Conservation (phyloP, 2,329 filamentous ascomycete species). For the Alternaria viburni region DNA sequence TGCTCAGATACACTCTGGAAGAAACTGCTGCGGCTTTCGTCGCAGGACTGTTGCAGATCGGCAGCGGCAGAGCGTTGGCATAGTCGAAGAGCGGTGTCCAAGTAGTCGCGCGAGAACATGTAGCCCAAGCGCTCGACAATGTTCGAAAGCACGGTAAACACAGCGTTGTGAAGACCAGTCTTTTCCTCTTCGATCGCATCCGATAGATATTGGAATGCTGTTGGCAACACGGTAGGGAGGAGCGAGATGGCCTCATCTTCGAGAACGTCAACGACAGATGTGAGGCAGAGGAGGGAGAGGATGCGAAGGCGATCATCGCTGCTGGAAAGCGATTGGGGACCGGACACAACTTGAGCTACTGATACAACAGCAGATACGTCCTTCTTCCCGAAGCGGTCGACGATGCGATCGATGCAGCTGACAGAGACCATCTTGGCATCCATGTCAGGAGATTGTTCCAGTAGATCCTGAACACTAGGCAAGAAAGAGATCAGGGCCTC, state of each 20-base stretch:
- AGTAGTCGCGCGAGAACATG: conserved; percentile 79
- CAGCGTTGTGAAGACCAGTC: conserved; percentile 76
- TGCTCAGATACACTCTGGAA: conserved; percentile 77
- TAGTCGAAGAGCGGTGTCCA: conserved; percentile 73
- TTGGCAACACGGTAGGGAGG: conserved; percentile 76
- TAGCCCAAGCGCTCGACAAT: conserved; percentile 85
- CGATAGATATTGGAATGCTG: conserved; percentile 73
- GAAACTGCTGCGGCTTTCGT: conserved; percentile 71
- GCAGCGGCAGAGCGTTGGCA: conserved; percentile 75
- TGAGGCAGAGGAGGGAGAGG: conserved; percentile 86
- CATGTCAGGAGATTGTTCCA: conserved; percentile 74
- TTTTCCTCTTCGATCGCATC: conserved; percentile 64
- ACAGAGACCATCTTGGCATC: conserved; percentile 85
- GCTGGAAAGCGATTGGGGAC: conserved; percentile 77
- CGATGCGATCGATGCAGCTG: conserved; percentile 88
- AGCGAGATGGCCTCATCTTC: conserved; percentile 85
- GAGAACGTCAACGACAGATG: conserved; percentile 87
- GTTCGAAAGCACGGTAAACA: conserved; percentile 78
- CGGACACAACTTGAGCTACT: conserved; percentile 78
- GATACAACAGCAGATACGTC: conserved; percentile 77
- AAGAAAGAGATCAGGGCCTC: conserved; percentile 78
- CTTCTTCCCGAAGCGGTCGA: conserved; percentile 94
- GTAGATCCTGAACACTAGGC: conserved; percentile 76
- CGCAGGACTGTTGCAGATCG: conserved; percentile 65
- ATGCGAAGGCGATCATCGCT: conserved; percentile 74